Base-by-base conservation (phyloP, 441 rosid genomes). In the Adansonia madagascariensis region DNA sequence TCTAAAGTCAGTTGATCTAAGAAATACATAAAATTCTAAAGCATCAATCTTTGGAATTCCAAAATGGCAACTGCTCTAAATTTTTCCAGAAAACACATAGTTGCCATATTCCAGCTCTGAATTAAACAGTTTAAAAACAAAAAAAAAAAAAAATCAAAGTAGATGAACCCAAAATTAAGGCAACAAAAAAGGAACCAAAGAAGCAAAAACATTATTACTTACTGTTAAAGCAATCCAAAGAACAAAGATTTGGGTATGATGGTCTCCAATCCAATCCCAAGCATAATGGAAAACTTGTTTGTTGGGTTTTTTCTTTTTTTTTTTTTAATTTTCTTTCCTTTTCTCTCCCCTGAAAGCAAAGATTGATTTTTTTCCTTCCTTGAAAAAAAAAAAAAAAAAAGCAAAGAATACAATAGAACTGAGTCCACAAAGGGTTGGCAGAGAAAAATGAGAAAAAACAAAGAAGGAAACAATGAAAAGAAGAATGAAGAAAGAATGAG, bases 161-260 rank as follows among this genome's bases (percentile, higher is more conserved):
- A 18, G n/a, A 75, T 31, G 61, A 60, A 74, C 39, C 73, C 27
- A 62, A 10, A 60, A 62, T 49, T 39, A 49, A 12, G 79, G 46
- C 41, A 50, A 65, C 64, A 76, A 71, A 72, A 52, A 71, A 18
- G 57, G 61, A 49, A 80, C 39, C 5, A 71, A 59, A n/a, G 73
- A 78, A 49, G 76, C 71, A 82, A 68, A 81, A 7, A 67, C 75
- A 63, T 79, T 63, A 82, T 83, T 64, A 85, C 92, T 85, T 83
- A 89, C 91, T 22, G 88, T 73, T 24, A 75, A 86, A 84, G 92
- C 84, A 84, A 87, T 76, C 74, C 69, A 71, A 75, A 80, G 83
- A 75, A 71, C 74, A 80, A 78, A 80, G 81, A 79, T 84, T 64
- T 59, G 84, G 73, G 65, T 17, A 43, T 65, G 35, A 43, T 14